phyloP scores from a whole-genome alignment of 2,329 filamentous ascomycete genomes.

The Celoporthe dispersa region DNA sequence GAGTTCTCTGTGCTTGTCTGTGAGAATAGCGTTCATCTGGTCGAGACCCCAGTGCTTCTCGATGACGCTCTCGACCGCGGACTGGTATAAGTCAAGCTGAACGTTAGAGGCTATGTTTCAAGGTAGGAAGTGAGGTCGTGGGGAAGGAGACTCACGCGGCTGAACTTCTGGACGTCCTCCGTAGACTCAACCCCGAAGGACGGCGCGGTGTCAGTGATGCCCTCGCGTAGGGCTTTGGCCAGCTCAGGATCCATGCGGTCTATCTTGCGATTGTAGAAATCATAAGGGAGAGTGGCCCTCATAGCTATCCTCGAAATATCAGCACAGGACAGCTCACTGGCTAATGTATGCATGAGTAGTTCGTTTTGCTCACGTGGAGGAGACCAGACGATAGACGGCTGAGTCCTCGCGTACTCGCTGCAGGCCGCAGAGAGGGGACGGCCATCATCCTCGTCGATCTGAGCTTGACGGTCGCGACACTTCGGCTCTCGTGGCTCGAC shows the following conservation, averaged over 20 bases:
- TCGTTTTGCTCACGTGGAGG: slow-evolving; percentile 19
- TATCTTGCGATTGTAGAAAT: slow-evolving; percentile 35
- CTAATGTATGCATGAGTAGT: neutral
- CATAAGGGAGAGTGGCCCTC: slow-evolving; percentile 14
- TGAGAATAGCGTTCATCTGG: slow-evolving; percentile 13
- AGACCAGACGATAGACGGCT: slow-evolving; percentile 27
- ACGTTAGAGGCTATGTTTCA: neutral
- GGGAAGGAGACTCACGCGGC: neutral
- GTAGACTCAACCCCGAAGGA: slow-evolving; percentile 20
- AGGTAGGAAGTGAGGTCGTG: neutral
- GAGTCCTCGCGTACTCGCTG: slow-evolving; percentile 22
- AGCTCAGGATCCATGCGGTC: slow-evolving; percentile 40
- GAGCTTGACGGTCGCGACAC: slow-evolving; percentile 24
- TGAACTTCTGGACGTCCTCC: slow-evolving; percentile 13
- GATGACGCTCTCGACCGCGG: slow-evolving; percentile 31
- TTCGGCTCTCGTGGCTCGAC: slow-evolving; percentile 17
- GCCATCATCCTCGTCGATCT: slow-evolving; percentile 37
- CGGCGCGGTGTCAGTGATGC: slow-evolving; percentile 29
- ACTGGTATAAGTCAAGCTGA: slow-evolving; percentile 12
- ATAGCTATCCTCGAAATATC: slow-evolving; percentile 21
- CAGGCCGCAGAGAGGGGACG: slow-evolving; percentile 17
- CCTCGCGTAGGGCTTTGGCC: slow-evolving; percentile 32
- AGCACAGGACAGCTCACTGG: slow-evolving; percentile 28
- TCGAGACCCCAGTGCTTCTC: slow-evolving; percentile 24
- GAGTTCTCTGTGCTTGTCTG: slow-evolving; percentile 19